Evolutionary conservation across 208 protist genomes (phyloP).

Genomic region (Trypanosoma grayi): DNA sequence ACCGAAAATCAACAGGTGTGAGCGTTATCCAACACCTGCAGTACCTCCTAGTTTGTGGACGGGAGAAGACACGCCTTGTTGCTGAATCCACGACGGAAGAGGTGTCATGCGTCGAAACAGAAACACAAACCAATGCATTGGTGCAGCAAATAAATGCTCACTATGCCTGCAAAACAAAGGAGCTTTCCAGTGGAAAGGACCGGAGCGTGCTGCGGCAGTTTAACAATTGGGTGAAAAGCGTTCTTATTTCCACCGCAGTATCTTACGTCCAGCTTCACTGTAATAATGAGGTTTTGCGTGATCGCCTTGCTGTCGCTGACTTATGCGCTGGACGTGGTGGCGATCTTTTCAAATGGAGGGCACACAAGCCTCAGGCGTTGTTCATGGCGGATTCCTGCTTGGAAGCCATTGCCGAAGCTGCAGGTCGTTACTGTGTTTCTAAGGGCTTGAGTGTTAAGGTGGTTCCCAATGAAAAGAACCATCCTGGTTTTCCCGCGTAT

Average conservation of each 20-base stretch:
- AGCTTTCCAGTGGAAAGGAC: constrained; percentile 30
- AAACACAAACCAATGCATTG: neutral
- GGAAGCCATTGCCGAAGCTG: constrained; percentile 68
- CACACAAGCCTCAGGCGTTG: constrained; percentile 43
- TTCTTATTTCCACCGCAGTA: constrained; percentile 21
- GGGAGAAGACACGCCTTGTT: constrained; percentile 5
- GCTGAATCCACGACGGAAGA: neutral
- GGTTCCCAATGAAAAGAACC: constrained; percentile 13
- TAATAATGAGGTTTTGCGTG: neutral
- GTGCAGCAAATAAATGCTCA: constrained; percentile 47
- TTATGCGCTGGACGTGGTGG: constrained; percentile 77
- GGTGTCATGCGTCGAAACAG: neutral
- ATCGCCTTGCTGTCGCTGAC: constrained; percentile 39
- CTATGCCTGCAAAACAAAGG: constrained; percentile 51
- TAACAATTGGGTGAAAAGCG: constrained; percentile 75
- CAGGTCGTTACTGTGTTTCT: constrained; percentile 57
- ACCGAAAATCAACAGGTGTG: constrained; percentile 64
- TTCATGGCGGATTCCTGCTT: constrained; percentile 70
- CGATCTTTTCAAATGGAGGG: constrained; percentile 78
- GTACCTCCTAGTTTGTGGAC: constrained; percentile 32
- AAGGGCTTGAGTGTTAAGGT: constrained; percentile 68
- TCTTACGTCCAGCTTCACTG: neutral
- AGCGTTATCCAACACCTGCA: constrained; percentile 58
- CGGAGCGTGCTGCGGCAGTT: constrained; percentile 58
- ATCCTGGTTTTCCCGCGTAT: constrained; percentile 42